Conservation (phyloP, 495 filamentous ascomycete genomes). For the Trichoderma reesei region DNA sequence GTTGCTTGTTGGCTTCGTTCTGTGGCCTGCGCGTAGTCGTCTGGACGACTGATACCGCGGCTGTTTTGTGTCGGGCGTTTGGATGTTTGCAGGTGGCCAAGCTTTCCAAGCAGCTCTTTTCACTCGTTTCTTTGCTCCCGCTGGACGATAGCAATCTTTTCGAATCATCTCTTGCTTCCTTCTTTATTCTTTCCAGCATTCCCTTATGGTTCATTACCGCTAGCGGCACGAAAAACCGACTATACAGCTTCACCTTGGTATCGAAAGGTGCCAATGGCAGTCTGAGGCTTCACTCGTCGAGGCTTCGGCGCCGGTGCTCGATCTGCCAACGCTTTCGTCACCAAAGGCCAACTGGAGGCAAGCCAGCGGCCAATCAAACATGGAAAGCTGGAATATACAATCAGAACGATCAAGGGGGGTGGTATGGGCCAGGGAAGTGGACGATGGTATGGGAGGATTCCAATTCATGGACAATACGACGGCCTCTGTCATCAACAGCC, state of each 20-base stretch:
- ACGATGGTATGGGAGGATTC: background rate
- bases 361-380: background rate
- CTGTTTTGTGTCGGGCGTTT: background rate
- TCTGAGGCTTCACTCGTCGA: background rate
- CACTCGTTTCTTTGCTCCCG: background rate
- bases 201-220: background rate
- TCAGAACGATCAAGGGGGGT: background rate
- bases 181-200: background rate
- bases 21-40: background rate
- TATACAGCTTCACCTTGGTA: background rate
- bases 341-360: background rate
- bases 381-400: background rate
- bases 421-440: background rate
- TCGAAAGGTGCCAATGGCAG: background rate
- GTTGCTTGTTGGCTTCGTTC: background rate
- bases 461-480: conserved; percentile 12
- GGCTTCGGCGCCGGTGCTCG: background rate
- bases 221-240: background rate
- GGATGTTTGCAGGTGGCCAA: background rate
- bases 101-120: background rate
- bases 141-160: background rate
- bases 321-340: background rate
- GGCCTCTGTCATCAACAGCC: conserved; percentile 27
- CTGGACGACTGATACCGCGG: background rate
- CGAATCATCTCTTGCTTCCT: background rate